Percentiles rank a stretch among this genome's conserved stretches.
Evolutionary conservation across 371 early-diverging fungal genomes (phyloP).

Genomic region (Smittium mucronatum): DNA sequence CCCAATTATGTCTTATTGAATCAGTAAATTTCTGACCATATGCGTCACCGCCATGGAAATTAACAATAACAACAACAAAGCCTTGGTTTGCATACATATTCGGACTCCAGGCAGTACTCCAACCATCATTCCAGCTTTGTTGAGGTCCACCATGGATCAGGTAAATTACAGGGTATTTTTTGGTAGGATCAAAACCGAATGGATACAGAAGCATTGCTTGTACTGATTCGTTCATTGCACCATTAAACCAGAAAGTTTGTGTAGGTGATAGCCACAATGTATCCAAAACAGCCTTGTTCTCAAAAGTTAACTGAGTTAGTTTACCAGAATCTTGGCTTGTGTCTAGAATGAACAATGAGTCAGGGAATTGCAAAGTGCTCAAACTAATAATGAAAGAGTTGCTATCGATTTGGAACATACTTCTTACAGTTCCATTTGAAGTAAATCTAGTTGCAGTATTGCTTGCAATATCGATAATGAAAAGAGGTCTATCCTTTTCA

Average conservation of each 20-base stretch:
- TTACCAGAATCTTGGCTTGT: background rate
- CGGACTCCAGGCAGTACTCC: constrained; percentile 61
- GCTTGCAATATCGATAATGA: background rate
- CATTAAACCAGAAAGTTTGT: constrained; percentile 49
- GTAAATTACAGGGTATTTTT: constrained; percentile 65
- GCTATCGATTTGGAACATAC: background rate
- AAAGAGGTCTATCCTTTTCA: background rate
- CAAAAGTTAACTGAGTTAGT: background rate
- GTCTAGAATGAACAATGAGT: background rate
- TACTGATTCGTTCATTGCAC: constrained; percentile 45
- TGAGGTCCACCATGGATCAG: constrained; percentile 82
- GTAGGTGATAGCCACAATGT: constrained; percentile 35
- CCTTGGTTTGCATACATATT: constrained; percentile 62
- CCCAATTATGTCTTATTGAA: constrained; percentile 63
- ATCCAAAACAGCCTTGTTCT: constrained; percentile 22
- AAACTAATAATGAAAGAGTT: background rate
- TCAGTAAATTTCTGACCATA: constrained; percentile 70
- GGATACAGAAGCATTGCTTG: constrained; percentile 64
- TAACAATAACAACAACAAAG: constrained; percentile 58
- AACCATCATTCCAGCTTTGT: constrained; percentile 50
- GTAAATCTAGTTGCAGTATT: background rate
- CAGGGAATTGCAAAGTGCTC: background rate
- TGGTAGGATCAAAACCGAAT: constrained; percentile 38
- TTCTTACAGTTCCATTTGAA: background rate
- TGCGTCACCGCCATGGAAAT: constrained; percentile 70